Evolutionary conservation across 139 green algal species (phyloP).

Genomic region (Choricystis sp.): DNA sequence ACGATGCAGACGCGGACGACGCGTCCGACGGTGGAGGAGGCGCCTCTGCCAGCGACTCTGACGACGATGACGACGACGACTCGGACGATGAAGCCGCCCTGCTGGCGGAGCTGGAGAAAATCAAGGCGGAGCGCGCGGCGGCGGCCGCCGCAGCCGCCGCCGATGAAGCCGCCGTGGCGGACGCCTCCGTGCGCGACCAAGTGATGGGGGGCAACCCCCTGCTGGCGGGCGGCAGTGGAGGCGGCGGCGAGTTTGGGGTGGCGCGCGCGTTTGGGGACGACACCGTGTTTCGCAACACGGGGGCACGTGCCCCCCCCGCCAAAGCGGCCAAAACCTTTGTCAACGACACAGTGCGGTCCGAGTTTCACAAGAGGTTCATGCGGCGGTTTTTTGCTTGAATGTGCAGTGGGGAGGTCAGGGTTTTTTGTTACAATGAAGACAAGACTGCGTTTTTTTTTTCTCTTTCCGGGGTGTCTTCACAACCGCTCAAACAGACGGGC

Average conservation of each 20-base stretch:
- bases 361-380: slow-evolving; percentile 93
- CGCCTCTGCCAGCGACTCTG: background rate
- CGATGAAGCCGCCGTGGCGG: slow-evolving; percentile 29
- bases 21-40: background rate
- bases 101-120: slow-evolving; percentile 82
- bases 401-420: too few species aligned
- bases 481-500: too few species aligned
- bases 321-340: slow-evolving; percentile 66
- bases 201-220: slow-evolving; percentile 77
- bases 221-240: slow-evolving; percentile 20
- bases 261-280: slow-evolving; percentile 93
- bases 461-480: too few species aligned
- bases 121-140: slow-evolving; percentile 74
- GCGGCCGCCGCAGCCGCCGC: slow-evolving; percentile 38
- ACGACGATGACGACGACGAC: background rate
- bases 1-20: background rate
- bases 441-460: too few species aligned
- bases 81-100: slow-evolving; percentile 81
- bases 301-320: slow-evolving; percentile 71
- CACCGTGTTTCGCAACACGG: slow-evolving; percentile 91
- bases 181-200: slow-evolving; percentile 42
- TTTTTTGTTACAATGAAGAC: too few species aligned
- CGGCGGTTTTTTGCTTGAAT: too few species aligned
- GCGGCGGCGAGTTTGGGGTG: slow-evolving; percentile 22
- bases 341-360: slow-evolving; percentile 96